Conservation (phyloP, 306 rosid species). For the Vigna nakashimae region DNA sequence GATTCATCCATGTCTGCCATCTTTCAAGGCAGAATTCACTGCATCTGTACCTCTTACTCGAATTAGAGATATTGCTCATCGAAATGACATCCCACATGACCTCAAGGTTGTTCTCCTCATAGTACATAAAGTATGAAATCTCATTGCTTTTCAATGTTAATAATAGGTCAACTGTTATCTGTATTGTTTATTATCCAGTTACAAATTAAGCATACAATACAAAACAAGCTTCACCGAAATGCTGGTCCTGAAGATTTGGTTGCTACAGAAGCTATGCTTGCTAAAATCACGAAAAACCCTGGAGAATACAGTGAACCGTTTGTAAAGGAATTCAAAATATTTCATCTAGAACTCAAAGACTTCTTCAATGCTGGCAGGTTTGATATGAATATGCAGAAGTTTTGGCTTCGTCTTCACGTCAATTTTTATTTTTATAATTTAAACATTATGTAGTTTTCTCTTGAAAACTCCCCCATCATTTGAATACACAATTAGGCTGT, state of each 20-base stretch:
- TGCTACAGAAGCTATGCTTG: slow-evolving; percentile 97
- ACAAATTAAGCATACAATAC: slow-evolving; percentile 96
- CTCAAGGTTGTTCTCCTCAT: slow-evolving; percentile 69
- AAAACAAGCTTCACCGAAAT: slow-evolving; percentile 97
- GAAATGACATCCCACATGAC: slow-evolving; percentile 95
- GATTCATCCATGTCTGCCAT: slow-evolving; percentile 95
- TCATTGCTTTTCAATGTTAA: slow-evolving; percentile 29
- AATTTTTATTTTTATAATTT: slow-evolving; percentile 10
- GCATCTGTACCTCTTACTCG: slow-evolving; percentile 98
- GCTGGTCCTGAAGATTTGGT: slow-evolving; percentile 99
- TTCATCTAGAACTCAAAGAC: slow-evolving; percentile 92
- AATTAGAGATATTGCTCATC: slow-evolving; percentile 98
- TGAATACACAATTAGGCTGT: neutral
- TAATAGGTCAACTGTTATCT: slow-evolving; percentile 40
- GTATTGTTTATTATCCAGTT: slow-evolving; percentile 58
- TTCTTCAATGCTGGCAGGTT: slow-evolving; percentile 99
- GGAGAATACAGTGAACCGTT: slow-evolving; percentile 85
- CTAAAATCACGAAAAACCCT: slow-evolving; percentile 78
- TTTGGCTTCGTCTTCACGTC: slow-evolving; percentile 18
- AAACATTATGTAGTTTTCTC: slow-evolving; percentile 13
- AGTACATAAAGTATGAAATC: slow-evolving; percentile 35
- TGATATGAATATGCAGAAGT: slow-evolving; percentile 43
- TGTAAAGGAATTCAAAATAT: slow-evolving; percentile 91
- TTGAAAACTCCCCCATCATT: slow-evolving; percentile 23
- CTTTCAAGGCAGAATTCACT: slow-evolving; percentile 98